Base-by-base conservation (phyloP, 108 stramenopile species). In the Conticribra weissflogii region DNA sequence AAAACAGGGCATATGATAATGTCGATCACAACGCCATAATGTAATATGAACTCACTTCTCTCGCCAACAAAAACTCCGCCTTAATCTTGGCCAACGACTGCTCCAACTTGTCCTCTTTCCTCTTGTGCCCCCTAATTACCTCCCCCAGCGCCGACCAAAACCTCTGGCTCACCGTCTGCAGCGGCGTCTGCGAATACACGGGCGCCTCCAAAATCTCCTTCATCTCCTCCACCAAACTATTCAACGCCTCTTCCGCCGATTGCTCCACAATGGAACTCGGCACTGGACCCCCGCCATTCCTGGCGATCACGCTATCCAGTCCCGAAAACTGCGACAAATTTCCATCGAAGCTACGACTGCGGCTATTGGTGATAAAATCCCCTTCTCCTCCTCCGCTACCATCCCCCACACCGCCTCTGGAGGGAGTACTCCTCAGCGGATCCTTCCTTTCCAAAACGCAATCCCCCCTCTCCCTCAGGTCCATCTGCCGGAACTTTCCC, bases 131-230 rank as follows among this genome's bases (percentile, higher is more conserved):
- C 27, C 83, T 80, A 47, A 85, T 87, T 16, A 85, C 84, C 41
- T 94, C 93, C 3, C 53, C 58, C 52, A 94, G 68, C 16, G 90
- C 93, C 7, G 48, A 46, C 89, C 88, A 91, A 69, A 94, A 94
- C 57, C 87, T 79, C 41, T 81, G 70, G 0, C 86, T 79, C 4
- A 94, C 85, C 31, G 72, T 55, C 53, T 87, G 90, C 53, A 94
- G 54, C 1, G 93, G 93, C 16, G 89, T 86, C 51, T 85, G 79
- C 44, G 89, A 73, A 68, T 94, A 94, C 3, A 94, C 83, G 17
- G 92, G 92, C 2, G 92, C 92, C 54, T 59, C 67, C 31, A 94
- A 60, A 45, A 94, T 84, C 65, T 94, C 92, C 74, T 91, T 94
- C 89, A 94, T 91, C 71, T 94, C 92, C 55, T 91, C 92, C 31